Evolutionary conservation across 257 asterid species (phyloP).

Genomic region (Pogostemon cablin): DNA sequence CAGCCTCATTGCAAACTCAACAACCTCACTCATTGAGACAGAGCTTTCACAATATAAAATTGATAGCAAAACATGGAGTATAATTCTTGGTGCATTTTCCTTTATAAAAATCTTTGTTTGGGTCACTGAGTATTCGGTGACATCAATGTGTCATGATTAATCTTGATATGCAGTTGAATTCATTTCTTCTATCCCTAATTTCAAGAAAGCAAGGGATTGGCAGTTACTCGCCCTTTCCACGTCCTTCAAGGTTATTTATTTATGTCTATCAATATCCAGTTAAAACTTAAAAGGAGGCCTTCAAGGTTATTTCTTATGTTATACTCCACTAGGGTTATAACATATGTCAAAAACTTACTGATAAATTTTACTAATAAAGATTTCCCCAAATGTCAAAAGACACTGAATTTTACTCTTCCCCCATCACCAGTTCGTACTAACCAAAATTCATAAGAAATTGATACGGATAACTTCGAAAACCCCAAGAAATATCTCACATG

Average conservation of each 20-base stretch:
- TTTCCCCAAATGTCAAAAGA: conserved; percentile 3
- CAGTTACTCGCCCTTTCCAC: not conserved
- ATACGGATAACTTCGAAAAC: not conserved
- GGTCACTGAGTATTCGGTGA: too few relatives aligned
- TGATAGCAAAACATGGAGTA: not conserved
- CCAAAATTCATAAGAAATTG: not conserved
- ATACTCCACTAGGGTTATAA: not conserved
- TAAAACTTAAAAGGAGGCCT: not conserved
- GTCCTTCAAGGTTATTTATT: not conserved
- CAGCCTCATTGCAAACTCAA: not conserved
- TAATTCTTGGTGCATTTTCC: not conserved
- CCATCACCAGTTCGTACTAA: conserved; percentile 4
- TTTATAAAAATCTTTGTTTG: too few relatives aligned
- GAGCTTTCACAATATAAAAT: not conserved
- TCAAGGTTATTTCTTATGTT: not conserved
- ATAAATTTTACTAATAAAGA: conserved; percentile 2
- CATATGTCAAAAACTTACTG: not conserved
- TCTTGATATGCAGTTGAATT: conserved; percentile 2
- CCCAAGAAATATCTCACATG: not conserved
- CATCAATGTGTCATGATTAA: too few relatives aligned
- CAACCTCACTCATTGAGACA: not conserved
- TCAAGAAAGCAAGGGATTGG: not conserved
- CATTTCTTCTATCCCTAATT: conserved; percentile 5
- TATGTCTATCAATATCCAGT: not conserved
- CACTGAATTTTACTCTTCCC: conserved; percentile 10